Percentiles rank a stretch among this genome's conserved stretches.
Evolutionary conservation across 805 yeast genomes (phyloP).

Genomic region (Brettanomyces naardenensis): DNA sequence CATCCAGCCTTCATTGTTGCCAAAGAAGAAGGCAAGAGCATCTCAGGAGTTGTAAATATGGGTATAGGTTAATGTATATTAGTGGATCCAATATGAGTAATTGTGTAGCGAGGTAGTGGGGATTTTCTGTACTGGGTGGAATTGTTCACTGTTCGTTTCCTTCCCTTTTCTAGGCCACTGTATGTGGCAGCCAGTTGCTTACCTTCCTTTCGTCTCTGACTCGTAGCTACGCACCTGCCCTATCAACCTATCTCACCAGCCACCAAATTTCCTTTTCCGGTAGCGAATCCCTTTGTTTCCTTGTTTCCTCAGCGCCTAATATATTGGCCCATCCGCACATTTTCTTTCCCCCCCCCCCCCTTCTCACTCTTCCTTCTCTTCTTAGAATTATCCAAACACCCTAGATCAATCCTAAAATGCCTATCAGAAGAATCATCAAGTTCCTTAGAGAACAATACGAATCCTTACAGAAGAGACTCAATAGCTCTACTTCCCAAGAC

Average conservation of each 20-base stretch:
- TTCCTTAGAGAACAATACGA: conserved; percentile 25
- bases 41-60: conserved; percentile 46
- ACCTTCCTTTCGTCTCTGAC: neutral
- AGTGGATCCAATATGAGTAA: conserved; percentile 8
- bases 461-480: conserved; percentile 23
- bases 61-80: conserved; percentile 15
- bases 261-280: no score
- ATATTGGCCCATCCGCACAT: no score
- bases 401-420: conserved; percentile 17
- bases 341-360: no score
- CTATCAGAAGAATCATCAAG: conserved; percentile 26
- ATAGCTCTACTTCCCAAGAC: conserved; percentile 5
- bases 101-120: no score
- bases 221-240: no score
- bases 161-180: no score
- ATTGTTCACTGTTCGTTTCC: conserved; percentile 8
- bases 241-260: no score
- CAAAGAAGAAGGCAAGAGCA: conserved; percentile 50
- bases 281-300: no score
- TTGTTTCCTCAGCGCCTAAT: no score
- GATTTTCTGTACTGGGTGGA: conserved; percentile 2
- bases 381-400: no score
- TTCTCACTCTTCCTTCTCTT: neutral
- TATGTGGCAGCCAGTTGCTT: no score
- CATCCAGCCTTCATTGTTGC: conserved; percentile 87